Percentiles rank a stretch among this genome's conserved stretches.
Evolutionary conservation across 208 protist species (phyloP).

Genomic region (Crithidia brevicula): DNA sequence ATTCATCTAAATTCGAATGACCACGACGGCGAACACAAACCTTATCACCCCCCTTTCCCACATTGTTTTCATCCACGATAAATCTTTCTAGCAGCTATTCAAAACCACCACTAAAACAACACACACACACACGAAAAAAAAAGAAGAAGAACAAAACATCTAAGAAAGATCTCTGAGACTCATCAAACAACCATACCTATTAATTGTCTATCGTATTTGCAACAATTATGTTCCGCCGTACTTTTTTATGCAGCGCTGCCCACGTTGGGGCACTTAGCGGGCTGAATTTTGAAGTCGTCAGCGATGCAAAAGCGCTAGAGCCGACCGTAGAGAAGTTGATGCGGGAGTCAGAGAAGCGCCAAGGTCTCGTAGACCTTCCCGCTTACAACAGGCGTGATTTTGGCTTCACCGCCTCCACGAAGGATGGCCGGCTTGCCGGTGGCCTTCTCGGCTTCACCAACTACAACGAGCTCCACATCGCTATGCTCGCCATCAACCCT

Average conservation of each 20-base stretch:
- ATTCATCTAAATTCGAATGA: no score
- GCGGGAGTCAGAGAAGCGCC: conserved; percentile 20
- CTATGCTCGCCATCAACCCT: conserved; percentile 29
- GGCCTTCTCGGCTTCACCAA: conserved; percentile 24
- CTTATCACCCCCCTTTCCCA: neutral
- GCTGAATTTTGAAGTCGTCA: conserved; percentile 11
- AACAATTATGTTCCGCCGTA: neutral
- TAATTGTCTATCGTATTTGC: neutral
- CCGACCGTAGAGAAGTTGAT: neutral
- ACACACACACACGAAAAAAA: no score
- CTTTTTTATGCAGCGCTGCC: neutral
- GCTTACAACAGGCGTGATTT: conserved; percentile 21
- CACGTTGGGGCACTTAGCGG: neutral
- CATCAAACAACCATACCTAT: neutral
- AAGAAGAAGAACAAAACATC: no score
- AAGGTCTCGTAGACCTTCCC: conserved; percentile 20
- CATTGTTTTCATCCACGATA: neutral
- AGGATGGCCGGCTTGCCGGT: conserved; percentile 20
- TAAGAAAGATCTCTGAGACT: no score
- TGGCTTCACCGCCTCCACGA: conserved; percentile 11
- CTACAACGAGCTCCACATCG: conserved; percentile 35
- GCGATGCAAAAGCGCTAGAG: conserved; percentile 7
- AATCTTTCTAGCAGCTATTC: no score
- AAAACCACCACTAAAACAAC: no score
- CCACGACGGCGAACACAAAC: no score